A percentile compares a stretch with the other conserved stretches of the same genome.
Conservation (phyloP, 805 yeast genomes). For the Candida tallmaniae region DNA sequence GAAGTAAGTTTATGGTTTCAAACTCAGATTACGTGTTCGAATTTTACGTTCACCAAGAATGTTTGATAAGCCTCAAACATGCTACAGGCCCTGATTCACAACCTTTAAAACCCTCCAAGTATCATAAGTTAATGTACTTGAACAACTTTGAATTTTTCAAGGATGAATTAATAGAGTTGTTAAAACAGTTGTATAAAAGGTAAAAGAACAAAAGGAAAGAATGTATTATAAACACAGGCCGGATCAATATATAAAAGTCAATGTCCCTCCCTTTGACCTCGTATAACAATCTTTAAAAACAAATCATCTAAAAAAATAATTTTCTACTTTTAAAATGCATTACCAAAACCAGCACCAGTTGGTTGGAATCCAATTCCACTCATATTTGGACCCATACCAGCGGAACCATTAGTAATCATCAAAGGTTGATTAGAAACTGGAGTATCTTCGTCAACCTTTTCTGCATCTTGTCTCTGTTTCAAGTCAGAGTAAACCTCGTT, state of each 20-base stretch:
- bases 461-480: slow-evolving; percentile 62
- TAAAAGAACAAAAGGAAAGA: no score
- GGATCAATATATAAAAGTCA: no score
- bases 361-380: slow-evolving; percentile 60
- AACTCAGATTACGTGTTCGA: slow-evolving; percentile 3
- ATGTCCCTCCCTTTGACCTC: no score
- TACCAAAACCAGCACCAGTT: slow-evolving; percentile 72
- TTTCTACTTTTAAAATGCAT: slow-evolving; percentile 18
- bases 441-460: slow-evolving; percentile 40
- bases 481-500: slow-evolving; percentile 65
- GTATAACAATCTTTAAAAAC: no score
- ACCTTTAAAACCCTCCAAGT: no score
- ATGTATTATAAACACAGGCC: no score
- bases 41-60: neutral
- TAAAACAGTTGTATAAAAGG: no score
- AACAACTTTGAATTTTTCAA: no score
- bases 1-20: neutral
- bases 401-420: slow-evolving; percentile 72
- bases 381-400: slow-evolving; percentile 24
- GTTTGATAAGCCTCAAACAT: neutral
- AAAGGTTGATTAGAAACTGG: slow-evolving; percentile 61
- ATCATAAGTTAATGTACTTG: no score
- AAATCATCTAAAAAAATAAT: no score
- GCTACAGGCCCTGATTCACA: no score
- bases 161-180: no score